Base-by-base conservation (phyloP, 2,329 filamentous ascomycete genomes). In the Cytospora leucostoma region DNA sequence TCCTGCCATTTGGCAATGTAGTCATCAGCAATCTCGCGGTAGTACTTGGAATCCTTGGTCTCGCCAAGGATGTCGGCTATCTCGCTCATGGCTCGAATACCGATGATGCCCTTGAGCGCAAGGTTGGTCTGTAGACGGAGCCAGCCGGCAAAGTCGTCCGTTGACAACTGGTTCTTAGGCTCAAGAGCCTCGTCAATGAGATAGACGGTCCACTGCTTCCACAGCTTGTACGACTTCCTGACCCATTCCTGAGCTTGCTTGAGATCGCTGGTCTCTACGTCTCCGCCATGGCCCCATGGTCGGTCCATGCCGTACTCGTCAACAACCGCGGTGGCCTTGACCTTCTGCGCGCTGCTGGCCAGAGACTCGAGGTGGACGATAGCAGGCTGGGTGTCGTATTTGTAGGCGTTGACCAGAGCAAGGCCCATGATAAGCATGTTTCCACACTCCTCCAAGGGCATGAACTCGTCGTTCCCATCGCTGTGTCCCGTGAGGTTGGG, bases 341-440 rank as follows among this genome's bases (percentile, higher is more conserved):
- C 58, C 55, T 62, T 60, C 47, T 17, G 66, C 49, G 56, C n/a
- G 3, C n/a, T 32, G 1, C 51, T 57, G 78, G 71, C 59, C 32
- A 38, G 56, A 3, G 56, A 51, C 15, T 32, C 53, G 8, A 50
- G 64, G 4, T 52, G 37, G 8, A 66, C 50, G 44, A 88, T 90
- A 6, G 84, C 79, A 5, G 81, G 79, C 54, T 82, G 78, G 2
- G 83, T 80, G 61, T 82, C 79, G 67, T 92, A 90, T 54, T 79
- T 84, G 60, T 94, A 78, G 1, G 90, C 89, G 69, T 94, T 93
- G 21, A 90, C 86, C 44, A 94, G 77, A 5, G 91, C 89, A 57
- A 95, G 78, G 0, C 88, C 89, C 88, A 92, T 91, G 69, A 91
- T 90, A 57, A 93, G 79, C 80, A 93, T 90, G 68, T 91, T 86